These are phyloP conservation scores for Teratosphaeria zuluensis DNA, from an alignment of 2,329 filamentous ascomycete species.

Conservation along the genomic window DNA sequence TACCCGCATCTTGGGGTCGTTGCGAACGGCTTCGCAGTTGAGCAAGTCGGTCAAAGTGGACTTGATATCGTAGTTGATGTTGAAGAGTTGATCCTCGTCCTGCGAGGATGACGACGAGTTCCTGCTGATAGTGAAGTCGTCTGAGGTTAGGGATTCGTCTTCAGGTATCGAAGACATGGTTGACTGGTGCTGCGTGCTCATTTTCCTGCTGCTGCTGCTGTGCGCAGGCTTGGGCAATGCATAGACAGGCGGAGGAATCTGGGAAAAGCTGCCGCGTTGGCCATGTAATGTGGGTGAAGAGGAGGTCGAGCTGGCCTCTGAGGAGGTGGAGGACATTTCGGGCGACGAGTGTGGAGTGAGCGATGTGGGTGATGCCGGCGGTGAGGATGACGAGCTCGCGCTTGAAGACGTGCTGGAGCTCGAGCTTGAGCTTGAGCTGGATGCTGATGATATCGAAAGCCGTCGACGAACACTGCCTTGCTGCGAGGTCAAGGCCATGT, in stretches of 20 bases:
- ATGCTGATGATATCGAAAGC: conserved; percentile 16
- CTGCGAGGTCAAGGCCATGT: conserved; percentile 30
- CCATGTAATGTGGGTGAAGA: conserved; percentile 13
- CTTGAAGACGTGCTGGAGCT: conserved; percentile 16
- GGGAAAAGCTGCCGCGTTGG: conserved; percentile 2
- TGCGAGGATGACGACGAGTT: conserved; percentile 2
- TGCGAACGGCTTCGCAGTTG: conserved; percentile 42
- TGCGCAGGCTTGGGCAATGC: conserved; percentile 6
- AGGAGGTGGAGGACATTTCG: conserved; percentile 15
- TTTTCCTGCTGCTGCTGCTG: neutral
- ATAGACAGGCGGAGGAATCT: conserved; percentile 24
- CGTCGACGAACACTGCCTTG: conserved; percentile 31
- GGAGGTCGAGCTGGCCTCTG: conserved; percentile 13
- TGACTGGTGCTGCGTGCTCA: conserved; percentile 7
- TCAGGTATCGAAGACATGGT: conserved; percentile 16
- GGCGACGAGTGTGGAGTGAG: conserved; percentile 2
- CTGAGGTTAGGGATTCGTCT: conserved; percentile 8
- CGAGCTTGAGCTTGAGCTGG: neutral
- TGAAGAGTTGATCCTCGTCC: conserved; percentile 31
- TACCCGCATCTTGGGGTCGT: conserved; percentile 36
- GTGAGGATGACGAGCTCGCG: conserved; percentile 8
- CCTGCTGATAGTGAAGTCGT: neutral
- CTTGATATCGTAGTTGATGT: conserved; percentile 46
- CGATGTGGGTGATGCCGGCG: conserved; percentile 17
- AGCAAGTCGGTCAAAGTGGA: conserved; percentile 44